Evolutionary conservation across 129 eudicot genomes (phyloP).

Genomic region (Cynara cardunculus): DNA sequence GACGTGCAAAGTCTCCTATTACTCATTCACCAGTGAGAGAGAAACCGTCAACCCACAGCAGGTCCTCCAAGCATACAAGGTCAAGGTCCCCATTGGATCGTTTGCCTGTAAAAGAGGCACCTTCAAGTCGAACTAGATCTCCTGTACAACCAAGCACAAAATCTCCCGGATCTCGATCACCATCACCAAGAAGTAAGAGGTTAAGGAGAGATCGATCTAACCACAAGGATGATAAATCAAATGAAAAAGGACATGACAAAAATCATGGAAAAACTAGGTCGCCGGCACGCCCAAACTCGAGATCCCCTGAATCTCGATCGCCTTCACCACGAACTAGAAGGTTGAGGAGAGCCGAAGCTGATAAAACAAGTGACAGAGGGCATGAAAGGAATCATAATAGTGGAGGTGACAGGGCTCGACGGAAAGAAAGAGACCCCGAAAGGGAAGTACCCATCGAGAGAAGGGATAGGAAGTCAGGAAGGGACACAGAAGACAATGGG

Average conservation of each 20-base stretch:
- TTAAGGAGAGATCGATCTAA: conserved; percentile 43
- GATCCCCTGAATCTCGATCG: conserved; percentile 50
- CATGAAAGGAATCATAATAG: conserved; percentile 26
- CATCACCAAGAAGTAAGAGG: conserved; percentile 51
- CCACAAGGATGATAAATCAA: conserved; percentile 31
- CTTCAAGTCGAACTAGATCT: conserved; percentile 36
- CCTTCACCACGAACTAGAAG: conserved; percentile 78
- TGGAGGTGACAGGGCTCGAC: conserved; percentile 45
- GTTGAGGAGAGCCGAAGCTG: conserved; percentile 58
- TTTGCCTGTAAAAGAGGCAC: conserved; percentile 38
- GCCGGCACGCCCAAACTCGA: conserved; percentile 22
- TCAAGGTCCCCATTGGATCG: conserved; percentile 35
- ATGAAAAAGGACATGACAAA: conserved; percentile 28
- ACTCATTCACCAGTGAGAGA: conserved; percentile 47
- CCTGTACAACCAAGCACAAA: conserved; percentile 29
- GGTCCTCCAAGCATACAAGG: conserved; percentile 43
- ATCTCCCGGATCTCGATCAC: conserved; percentile 35
- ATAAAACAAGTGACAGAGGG: conserved; percentile 40
- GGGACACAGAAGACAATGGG: conserved; percentile 47
- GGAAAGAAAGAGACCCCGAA: conserved; percentile 46
- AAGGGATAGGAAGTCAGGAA: conserved; percentile 47
- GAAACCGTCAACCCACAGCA: conserved; percentile 38
- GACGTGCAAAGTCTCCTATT: conserved; percentile 49
- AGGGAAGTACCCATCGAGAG: conserved; percentile 33
- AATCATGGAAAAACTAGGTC: conserved; percentile 36